Base-by-base conservation (phyloP, 2,329 filamentous ascomycete species). In the Pseudocercospora pini-densiflorae region DNA sequence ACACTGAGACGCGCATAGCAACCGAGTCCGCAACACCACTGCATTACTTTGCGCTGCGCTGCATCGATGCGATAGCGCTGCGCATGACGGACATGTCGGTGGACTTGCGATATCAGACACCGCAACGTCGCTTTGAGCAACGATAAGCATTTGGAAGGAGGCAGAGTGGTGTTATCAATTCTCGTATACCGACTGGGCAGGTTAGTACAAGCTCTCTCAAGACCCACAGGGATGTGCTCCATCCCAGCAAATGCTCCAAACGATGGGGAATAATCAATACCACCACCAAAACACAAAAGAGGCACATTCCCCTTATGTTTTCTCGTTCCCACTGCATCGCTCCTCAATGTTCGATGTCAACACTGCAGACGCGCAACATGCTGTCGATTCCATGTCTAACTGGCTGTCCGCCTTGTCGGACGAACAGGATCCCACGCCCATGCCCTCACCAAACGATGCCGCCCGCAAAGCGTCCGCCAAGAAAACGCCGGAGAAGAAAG, bases 401-500 rank as follows among this genome's bases (percentile, higher is more conserved):
- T 66, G 68, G 71, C 62, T 73, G 43, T 67, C 63, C 65, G 68
- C 60, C 63, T 68, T 51, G 49, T 59, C 70, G 57, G 63, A 71
- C 59, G 59, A 49, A 59, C 68, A 71, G 70, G 65, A 69, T 58
- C 68, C 71, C 69, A 73, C 73, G 71, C 68, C 74, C 72, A 76
- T 76, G 73, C 75, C 74, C 68, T 64, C 66, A 27, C 68, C 69
- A 57, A 71, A 70, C 62, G 55, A 70, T 68, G 68, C 59, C 55
- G 63, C 66, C 43, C 68, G 68, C 59, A 66, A 64, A 62, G 61
- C 55, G 24, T 60, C 67, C 21, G 57, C 66, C 33, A 74, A 73
- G 70, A 76, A 74, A 64, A 73, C 71, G 53, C 68, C 74, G 49
- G 71, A 74, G 40, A 74, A 74, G 69, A 73, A 74, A 61, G 74